These are phyloP conservation scores for Phytopythium oedochilum DNA, from an alignment of 352 stramenopile species.

Conservation along the genomic window DNA sequence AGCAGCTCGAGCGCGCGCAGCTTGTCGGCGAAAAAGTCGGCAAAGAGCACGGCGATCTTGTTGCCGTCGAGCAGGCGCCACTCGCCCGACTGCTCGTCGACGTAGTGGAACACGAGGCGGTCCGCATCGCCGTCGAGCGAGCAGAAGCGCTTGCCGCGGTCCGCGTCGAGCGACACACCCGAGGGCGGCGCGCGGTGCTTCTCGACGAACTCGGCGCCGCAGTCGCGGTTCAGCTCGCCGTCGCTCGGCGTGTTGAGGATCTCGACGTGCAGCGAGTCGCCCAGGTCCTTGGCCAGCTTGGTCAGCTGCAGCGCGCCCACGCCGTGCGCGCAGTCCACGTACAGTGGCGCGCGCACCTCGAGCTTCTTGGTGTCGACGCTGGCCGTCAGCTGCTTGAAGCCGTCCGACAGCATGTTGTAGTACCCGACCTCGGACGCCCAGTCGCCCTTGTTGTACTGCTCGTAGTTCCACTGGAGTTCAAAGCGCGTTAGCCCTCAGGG, in stretches of 20 bases:
- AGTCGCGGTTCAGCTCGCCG: constrained; percentile 94
- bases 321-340: constrained; percentile 93
- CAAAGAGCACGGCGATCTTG: constrained; percentile 97
- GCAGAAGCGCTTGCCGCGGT: constrained; percentile 82
- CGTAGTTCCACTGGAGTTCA: constrained; percentile 68
- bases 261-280: constrained; percentile 77
- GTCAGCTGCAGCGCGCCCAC: constrained; percentile 83
- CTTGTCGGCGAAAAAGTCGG: constrained; percentile 92
- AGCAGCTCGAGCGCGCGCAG: constrained; percentile 69
- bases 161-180: constrained; percentile 55
- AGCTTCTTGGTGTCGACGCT: constrained; percentile 75
- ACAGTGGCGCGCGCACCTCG: constrained; percentile 72
- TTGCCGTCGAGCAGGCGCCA: constrained; percentile 96
- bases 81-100: constrained; percentile 53
- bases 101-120: constrained; percentile 97
- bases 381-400: constrained; percentile 90
- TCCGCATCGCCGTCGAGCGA: constrained; percentile 98
- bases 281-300: constrained; percentile 75
- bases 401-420: constrained; percentile 92
- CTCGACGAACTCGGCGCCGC: constrained; percentile 96
- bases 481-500: background rate
- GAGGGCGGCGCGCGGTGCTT: constrained; percentile 87
- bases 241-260: constrained; percentile 76
- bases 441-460: constrained; percentile 86
- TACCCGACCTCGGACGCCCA: constrained; percentile 92